Conservation (phyloP, 352 stramenopile species). For the Phytopythium sindhum region DNA sequence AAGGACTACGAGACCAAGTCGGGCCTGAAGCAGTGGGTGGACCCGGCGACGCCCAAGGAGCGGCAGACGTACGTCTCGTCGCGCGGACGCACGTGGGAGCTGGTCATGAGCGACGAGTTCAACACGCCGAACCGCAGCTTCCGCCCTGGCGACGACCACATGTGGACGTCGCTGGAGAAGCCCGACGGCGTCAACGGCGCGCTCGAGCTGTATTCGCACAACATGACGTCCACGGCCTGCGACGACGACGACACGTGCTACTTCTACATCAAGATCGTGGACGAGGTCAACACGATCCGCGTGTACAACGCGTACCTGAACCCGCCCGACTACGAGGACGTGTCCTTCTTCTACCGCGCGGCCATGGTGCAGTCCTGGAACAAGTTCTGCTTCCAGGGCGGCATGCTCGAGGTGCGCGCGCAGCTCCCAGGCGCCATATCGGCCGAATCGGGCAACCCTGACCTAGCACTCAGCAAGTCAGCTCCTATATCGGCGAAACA, state of each 20-base stretch:
- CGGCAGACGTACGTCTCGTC: conserved; percentile 31
- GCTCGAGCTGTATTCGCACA: conserved; percentile 91
- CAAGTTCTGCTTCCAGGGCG: conserved; percentile 94
- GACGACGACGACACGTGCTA: conserved; percentile 51
- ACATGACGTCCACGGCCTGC: conserved; percentile 66
- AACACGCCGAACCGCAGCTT: conserved; percentile 84
- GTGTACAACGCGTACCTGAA: conserved; percentile 60
- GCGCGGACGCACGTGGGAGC: conserved; percentile 41
- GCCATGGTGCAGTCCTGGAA: conserved; percentile 93
- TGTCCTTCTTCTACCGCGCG: conserved; percentile 46
- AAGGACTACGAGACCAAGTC: conserved; percentile 43
- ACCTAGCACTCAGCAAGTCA: conserved; percentile 28
- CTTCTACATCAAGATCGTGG: conserved; percentile 50
- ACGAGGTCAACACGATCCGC: conserved; percentile 36
- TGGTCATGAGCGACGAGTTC: conserved; percentile 95
- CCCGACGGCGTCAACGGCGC: conserved; percentile 92
- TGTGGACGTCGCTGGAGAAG: conserved; percentile 93
- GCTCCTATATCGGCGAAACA: conserved; percentile 50
- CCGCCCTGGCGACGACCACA: conserved; percentile 86
- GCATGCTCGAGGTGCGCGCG: conserved; percentile 86
- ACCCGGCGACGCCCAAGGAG: conserved; percentile 43
- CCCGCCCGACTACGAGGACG: conserved; percentile 41
- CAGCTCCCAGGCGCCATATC: conserved; percentile 86
- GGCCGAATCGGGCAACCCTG: conserved; percentile 39
- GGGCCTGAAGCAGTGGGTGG: conserved; percentile 46